Evolutionary conservation across 2,329 filamentous ascomycete genomes (phyloP), one percentile per base, ranked within the genome.

Genomic region (Ceratocystis ficicola): DNA sequence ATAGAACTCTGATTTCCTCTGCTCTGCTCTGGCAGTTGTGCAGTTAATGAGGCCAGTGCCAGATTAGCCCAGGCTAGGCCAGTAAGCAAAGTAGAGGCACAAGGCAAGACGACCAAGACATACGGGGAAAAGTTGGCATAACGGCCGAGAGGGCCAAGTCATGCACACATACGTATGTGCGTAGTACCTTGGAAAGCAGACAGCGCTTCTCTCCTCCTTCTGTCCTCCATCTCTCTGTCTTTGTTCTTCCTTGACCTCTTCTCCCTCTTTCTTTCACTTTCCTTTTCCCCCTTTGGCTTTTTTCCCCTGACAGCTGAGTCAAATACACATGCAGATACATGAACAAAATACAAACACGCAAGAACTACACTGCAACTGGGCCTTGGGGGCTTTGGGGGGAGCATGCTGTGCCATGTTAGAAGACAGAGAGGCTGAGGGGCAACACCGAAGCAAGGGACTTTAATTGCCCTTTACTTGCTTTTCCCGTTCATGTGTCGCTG

Each of bases 221-320:
- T 22, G 17, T 12, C 32, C 8, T 12, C 32, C 32, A 12, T 12
- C 2, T 1, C 46, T 50, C 22, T 50, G 7, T 50, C 8, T 25
- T 25, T 8, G n/a, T 50, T 50, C 22, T 50, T 50, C 7, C n/a
- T 50, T 50, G 7, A 3, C 6, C 17, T 50, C 8, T 50, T 50
- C 6, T 50, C 15, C 20, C 17, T 50, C 20, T 50, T 50, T 8
- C 10, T 20, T 25, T 50, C 15, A 8, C 6, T 50, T 22, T 50
- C 17, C 46, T 8, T 22, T 50, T 10, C 10, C 17, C 46, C 7
- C 6, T 50, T 22, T 50, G 6, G 46, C 20, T 48, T 25, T 57
- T 57, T 57, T 57, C 52, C 52, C 52, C 52, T 57, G 52, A 12
- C 50, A 55, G 50, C 50, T 55, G 50, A 55, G 50, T 55, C 50